Percentiles rank a stretch among this genome's conserved stretches.
These are phyloP conservation scores for Pythium pyrilobum DNA, from an alignment of 352 stramenopile species.

Conservation along the genomic window DNA sequence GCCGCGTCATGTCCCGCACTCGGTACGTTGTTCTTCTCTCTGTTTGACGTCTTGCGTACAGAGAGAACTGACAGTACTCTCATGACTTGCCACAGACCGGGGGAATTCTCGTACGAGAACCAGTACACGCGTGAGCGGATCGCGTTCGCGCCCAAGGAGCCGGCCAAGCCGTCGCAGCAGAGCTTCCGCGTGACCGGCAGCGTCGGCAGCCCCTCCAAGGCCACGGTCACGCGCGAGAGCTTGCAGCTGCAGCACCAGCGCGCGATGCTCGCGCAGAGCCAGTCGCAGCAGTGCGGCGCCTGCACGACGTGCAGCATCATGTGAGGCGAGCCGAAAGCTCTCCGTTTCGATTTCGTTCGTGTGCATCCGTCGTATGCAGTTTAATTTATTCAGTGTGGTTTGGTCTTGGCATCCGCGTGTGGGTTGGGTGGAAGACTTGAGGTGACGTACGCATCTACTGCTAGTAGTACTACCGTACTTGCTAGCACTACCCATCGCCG, in stretches of 20 bases:
- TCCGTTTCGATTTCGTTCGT: not conserved
- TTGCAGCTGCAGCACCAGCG: conserved; percentile 85
- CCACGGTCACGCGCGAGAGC: conserved; percentile 78
- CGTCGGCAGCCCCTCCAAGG: conserved; percentile 27
- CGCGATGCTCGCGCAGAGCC: conserved; percentile 65
- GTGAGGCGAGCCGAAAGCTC: conserved; percentile 12
- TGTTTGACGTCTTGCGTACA: not conserved
- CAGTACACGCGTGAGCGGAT: conserved; percentile 88
- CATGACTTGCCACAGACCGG: conserved; percentile 31
- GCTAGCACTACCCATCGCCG: no score
- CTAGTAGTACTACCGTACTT: not conserved
- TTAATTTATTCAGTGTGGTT: conserved; percentile 20
- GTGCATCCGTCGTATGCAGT: conserved; percentile 7
- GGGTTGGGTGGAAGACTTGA: no score
- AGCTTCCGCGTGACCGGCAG: conserved; percentile 48
- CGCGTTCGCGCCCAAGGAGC: conserved; percentile 78
- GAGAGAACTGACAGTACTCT: not conserved
- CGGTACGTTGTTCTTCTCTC: conserved; percentile 14
- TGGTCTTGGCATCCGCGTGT: not conserved
- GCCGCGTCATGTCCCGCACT: conserved; percentile 76
- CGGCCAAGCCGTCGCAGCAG: conserved; percentile 83
- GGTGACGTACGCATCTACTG: no score
- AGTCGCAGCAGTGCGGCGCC: conserved; percentile 57
- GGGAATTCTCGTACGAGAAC: conserved; percentile 87
- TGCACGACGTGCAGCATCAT: conserved; percentile 59